Evolutionary conservation across 495 filamentous ascomycete genomes (phyloP).

Genomic region (Hyaloscypha finlandica): DNA sequence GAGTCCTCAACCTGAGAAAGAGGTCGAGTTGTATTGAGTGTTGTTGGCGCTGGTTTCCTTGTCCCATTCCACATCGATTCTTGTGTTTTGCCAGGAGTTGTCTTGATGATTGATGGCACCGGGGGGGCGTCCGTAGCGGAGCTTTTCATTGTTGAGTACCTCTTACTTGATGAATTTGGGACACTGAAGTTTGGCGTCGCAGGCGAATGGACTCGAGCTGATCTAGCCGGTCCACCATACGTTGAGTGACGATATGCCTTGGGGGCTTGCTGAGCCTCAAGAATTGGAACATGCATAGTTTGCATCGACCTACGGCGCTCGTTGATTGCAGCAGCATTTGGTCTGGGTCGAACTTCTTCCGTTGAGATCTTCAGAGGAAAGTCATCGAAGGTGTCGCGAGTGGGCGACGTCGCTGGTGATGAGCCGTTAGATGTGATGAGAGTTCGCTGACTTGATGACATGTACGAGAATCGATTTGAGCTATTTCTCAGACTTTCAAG

Average conservation of each 20-base stretch:
- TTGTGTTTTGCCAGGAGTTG: conserved; percentile 15
- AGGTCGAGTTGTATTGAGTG: conserved; percentile 44
- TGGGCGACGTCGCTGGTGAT: conserved; percentile 52
- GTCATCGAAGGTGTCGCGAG: conserved; percentile 47
- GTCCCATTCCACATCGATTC: conserved; percentile 30
- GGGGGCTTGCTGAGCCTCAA: conserved; percentile 25
- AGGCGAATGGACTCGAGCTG: conserved; percentile 19
- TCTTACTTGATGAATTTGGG: conserved; percentile 44
- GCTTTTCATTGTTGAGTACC: conserved; percentile 41
- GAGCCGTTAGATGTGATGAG: conserved; percentile 55
- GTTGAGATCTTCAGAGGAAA: conserved; percentile 34
- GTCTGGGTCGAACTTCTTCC: conserved; percentile 43
- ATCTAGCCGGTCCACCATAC: conserved; percentile 28
- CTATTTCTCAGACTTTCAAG: conserved; percentile 49
- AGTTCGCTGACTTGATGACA: conserved; percentile 61
- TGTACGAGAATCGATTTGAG: conserved; percentile 60
- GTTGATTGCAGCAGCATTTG: conserved; percentile 53
- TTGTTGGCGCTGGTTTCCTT: conserved; percentile 44
- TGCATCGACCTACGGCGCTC: conserved; percentile 56
- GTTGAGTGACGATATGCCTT: conserved; percentile 33
- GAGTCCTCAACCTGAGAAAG: conserved; percentile 52
- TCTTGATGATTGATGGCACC: conserved; percentile 5
- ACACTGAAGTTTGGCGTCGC: conserved; percentile 50
- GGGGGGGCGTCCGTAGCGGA: conserved; percentile 8
- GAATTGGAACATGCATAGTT: conserved; percentile 36